A percentile compares a stretch with the other conserved stretches of the same genome.
Conservation (phyloP, 1,139 yeast species). For the Nakaseomyces uthaithaninus region DNA sequence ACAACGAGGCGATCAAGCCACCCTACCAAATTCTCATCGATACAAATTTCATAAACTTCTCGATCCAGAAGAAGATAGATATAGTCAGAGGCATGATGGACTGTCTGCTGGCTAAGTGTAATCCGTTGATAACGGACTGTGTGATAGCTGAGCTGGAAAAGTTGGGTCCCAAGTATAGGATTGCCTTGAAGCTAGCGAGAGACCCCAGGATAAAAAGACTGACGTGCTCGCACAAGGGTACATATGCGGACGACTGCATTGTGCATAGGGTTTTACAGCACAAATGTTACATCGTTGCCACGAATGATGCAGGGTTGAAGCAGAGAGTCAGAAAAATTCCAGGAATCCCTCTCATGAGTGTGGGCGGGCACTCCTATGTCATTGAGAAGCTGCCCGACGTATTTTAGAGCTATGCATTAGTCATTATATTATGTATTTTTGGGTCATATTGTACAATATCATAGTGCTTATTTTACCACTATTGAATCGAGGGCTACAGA, state of each 20-base stretch:
- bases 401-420: constrained; percentile 38
- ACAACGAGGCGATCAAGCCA: constrained; percentile 86
- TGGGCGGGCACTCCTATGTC: constrained; percentile 85
- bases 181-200: constrained; percentile 83
- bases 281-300: constrained; percentile 93
- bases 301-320: constrained; percentile 96
- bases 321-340: constrained; percentile 92
- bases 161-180: constrained; percentile 87
- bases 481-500: too few species aligned
- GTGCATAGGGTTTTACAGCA: constrained; percentile 91
- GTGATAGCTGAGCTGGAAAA: constrained; percentile 97
- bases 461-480: too few species aligned
- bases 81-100: constrained; percentile 95
- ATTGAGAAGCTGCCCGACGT: constrained; percentile 93
- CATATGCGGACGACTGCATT: constrained; percentile 96
- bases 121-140: constrained; percentile 92
- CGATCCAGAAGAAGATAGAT: constrained; percentile 91
- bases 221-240: constrained; percentile 87
- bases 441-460: not conserved
- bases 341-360: constrained; percentile 94
- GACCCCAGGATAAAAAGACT: constrained; percentile 87
- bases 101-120: constrained; percentile 85
- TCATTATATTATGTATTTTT: not conserved
- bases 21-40: constrained; percentile 93
- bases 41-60: constrained; percentile 92